Evolutionary conservation across 1,284 basidiomycete genomes (phyloP).

Genomic region (Lignosus rhinocerotis): DNA sequence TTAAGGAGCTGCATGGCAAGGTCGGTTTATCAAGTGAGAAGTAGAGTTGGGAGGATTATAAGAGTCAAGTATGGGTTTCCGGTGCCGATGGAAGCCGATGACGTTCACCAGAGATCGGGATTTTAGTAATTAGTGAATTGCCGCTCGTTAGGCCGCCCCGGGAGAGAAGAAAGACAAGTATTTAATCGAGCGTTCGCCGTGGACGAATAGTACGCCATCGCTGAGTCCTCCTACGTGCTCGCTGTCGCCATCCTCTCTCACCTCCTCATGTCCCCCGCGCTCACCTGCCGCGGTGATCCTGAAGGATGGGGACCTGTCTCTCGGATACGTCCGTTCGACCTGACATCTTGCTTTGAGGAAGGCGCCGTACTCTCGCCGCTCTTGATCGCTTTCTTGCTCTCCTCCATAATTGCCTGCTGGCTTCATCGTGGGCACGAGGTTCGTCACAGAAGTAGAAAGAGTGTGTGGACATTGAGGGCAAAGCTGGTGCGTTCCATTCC

Average conservation of each 20-base stretch:
- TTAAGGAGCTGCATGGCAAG: too few species aligned
- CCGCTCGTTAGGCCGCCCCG: too few species aligned
- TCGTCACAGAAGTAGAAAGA: constrained; percentile 36
- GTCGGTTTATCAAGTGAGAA: too few species aligned
- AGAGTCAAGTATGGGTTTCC: too few species aligned
- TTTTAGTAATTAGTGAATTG: background rate
- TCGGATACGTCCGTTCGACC: constrained; percentile 66
- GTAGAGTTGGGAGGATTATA: too few species aligned
- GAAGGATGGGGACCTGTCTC: constrained; percentile 74
- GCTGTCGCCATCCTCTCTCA: constrained; percentile 25
- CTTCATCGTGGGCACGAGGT: constrained; percentile 30
- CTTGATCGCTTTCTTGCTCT: constrained; percentile 49
- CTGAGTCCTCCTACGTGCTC: constrained; percentile 31
- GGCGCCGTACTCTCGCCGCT: constrained; percentile 60
- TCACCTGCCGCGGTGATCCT: constrained; percentile 42
- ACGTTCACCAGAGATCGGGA: too few species aligned
- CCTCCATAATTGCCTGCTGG: constrained; percentile 41
- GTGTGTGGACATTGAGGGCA: constrained; percentile 48
- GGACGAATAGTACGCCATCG: constrained; percentile 27
- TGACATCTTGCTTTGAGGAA: constrained; percentile 85
- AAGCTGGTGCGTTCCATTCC: constrained; percentile 60
- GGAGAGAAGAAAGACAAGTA: background rate
- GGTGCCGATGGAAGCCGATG: too few species aligned
- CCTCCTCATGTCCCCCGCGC: constrained; percentile 16
- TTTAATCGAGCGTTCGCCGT: background rate